Evolutionary conservation across 2,329 filamentous ascomycete species (phyloP).

Genomic region (Pseudocercospora fijiensis): DNA sequence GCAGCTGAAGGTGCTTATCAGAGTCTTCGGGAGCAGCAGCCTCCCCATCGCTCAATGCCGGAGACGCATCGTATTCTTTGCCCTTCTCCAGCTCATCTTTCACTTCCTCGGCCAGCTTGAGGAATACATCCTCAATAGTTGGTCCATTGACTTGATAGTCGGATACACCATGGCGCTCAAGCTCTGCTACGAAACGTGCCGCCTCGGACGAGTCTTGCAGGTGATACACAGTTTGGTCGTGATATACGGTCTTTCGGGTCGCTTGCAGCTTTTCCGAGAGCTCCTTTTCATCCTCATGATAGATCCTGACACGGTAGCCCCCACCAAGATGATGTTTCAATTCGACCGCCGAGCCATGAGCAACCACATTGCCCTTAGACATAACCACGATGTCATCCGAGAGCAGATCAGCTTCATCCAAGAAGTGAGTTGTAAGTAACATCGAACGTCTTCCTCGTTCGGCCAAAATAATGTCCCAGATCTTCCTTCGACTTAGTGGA

Average conservation of each 20-base stretch:
- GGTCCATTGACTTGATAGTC: constrained; percentile 86
- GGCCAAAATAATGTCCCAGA: constrained; percentile 89
- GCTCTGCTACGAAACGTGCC: constrained; percentile 65
- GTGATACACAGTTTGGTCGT: constrained; percentile 72
- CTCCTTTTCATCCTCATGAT: constrained; percentile 49
- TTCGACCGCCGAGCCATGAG: constrained; percentile 79
- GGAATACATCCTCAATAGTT: constrained; percentile 89
- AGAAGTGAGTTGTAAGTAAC: constrained; percentile 86
- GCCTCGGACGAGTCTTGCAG: constrained; percentile 69
- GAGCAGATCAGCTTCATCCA: constrained; percentile 88
- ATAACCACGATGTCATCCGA: constrained; percentile 87
- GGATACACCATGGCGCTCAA: constrained; percentile 66
- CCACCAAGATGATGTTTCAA: constrained; percentile 79
- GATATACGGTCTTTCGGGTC: constrained; percentile 49
- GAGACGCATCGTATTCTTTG: constrained; percentile 21
- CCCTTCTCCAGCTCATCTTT: constrained; percentile 51
- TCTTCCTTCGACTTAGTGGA: constrained; percentile 79
- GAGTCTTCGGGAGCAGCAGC: constrained; percentile 14
- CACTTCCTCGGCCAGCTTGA: constrained; percentile 80
- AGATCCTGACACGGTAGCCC: constrained; percentile 78
- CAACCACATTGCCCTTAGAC: constrained; percentile 78
- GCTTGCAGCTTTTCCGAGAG: constrained; percentile 31
- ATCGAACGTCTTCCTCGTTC: constrained; percentile 81
- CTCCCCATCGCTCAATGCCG: constrained; percentile 23
- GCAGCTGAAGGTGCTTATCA: constrained; percentile 46